phyloP scores from a whole-genome alignment of 176 grass and related monocot species.

The Areca catechu region DNA sequence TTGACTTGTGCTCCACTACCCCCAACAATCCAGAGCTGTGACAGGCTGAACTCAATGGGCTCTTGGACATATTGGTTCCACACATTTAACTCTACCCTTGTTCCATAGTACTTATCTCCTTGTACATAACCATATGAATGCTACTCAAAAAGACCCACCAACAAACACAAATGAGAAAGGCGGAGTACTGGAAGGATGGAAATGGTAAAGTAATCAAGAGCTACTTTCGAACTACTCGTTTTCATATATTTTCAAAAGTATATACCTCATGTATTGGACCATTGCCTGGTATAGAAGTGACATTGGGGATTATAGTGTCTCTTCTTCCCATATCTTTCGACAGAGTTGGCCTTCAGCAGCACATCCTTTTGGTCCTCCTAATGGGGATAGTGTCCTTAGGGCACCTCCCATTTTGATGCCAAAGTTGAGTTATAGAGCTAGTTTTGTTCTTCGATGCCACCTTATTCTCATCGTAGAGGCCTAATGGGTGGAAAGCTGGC shows the following conservation, averaged over 20 bases:
- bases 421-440: background rate
- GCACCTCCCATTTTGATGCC: background rate
- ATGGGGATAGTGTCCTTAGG: background rate
- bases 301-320: background rate
- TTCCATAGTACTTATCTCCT: background rate
- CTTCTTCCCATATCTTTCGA: constrained; percentile 7
- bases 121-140: background rate
- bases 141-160: too few species aligned
- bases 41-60: background rate
- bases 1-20: too few species aligned
- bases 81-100: background rate
- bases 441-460: background rate
- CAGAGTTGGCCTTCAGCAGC: constrained; percentile 2
- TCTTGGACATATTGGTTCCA: background rate
- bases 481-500: background rate
- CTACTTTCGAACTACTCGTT: too few species aligned
- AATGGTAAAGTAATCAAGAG: background rate
- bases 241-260: too few species aligned
- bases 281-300: too few species aligned
- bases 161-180: too few species aligned
- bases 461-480: background rate
- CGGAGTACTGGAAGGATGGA: too few species aligned
- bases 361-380: background rate
- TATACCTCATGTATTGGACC: too few species aligned
- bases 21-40: constrained; percentile 1